A percentile compares a stretch with the other conserved stretches of the same genome.
phyloP scores from a whole-genome alignment of 2,329 filamentous ascomycete genomes.

The Zymoseptoria pseudotritici region DNA sequence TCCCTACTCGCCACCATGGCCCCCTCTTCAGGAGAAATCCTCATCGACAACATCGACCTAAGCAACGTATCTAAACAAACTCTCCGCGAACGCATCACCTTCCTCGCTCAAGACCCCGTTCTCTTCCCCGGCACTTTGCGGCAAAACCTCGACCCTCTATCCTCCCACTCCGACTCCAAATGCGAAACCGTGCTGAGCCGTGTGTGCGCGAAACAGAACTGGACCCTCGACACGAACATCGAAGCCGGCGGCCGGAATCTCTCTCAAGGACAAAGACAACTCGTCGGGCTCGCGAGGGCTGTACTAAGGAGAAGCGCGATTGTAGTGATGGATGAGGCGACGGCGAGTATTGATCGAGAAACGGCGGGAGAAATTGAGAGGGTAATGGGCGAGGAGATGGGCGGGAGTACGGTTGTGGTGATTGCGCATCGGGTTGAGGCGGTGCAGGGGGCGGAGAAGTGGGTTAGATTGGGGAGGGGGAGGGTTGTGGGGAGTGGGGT shows the following conservation, averaged over 20 bases:
- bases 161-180: constrained; percentile 45
- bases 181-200: constrained; percentile 48
- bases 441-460: constrained; percentile 51
- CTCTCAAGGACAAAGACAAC: constrained; percentile 57
- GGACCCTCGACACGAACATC: constrained; percentile 49
- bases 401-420: constrained; percentile 54
- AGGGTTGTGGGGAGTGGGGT: constrained; percentile 35
- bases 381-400: constrained; percentile 50
- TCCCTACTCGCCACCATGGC: constrained; percentile 51
- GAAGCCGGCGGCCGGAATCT: constrained; percentile 56
- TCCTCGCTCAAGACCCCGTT: constrained; percentile 60
- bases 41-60: constrained; percentile 55
- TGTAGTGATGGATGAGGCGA: constrained; percentile 60
- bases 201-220: constrained; percentile 49
- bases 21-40: constrained; percentile 49
- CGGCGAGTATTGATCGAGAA: constrained; percentile 56
- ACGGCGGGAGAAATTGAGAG: constrained; percentile 51
- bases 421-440: constrained; percentile 60
- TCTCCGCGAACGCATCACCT: constrained; percentile 55
- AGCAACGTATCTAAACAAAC: constrained; percentile 51
- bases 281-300: constrained; percentile 57
- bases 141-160: constrained; percentile 55
- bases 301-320: constrained; percentile 54
- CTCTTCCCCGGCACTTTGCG: constrained; percentile 57
- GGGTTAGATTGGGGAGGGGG: constrained; percentile 48